Evolutionary conservation across 2,329 filamentous ascomycete genomes (phyloP).

Genomic region (Leptodontidium sp.): DNA sequence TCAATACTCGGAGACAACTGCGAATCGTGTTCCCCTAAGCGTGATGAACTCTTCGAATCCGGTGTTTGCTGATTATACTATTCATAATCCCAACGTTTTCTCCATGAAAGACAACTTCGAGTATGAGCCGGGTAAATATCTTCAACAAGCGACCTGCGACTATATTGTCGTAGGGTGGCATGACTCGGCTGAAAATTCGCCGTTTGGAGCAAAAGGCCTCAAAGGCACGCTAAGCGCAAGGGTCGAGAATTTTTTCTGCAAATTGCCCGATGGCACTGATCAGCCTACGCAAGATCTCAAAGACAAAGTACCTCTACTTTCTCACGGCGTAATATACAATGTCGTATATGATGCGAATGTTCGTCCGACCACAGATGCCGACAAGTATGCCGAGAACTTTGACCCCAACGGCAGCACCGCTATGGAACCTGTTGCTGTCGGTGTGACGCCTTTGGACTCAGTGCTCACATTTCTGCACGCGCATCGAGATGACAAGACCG

Average conservation of each 20-base stretch:
- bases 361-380: neutral
- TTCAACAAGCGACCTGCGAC: slow-evolving; percentile 15
- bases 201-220: slow-evolving; percentile 16
- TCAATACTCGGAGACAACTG: neutral
- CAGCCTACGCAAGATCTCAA: neutral
- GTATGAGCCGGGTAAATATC: slow-evolving; percentile 18
- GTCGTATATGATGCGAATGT: slow-evolving; percentile 16
- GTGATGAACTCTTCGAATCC: slow-evolving; percentile 28
- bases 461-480: slow-evolving; percentile 28
- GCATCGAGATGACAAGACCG: slow-evolving; percentile 10
- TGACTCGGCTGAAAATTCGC: neutral
- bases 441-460: slow-evolving; percentile 24
- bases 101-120: slow-evolving; percentile 29
- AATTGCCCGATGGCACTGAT: slow-evolving; percentile 5
- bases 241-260: slow-evolving; percentile 22
- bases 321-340: slow-evolving; percentile 20
- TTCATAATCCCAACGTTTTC: slow-evolving; percentile 34
- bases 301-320: slow-evolving; percentile 5
- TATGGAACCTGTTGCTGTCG: slow-evolving; percentile 27
- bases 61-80: slow-evolving; percentile 29
- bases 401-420: neutral
- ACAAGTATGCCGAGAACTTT: slow-evolving; percentile 21
- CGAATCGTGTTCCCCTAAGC: slow-evolving; percentile 12
- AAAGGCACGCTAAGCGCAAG: slow-evolving; percentile 3
- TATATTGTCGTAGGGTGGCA: slow-evolving; percentile 33